Conservation (phyloP, 305 asterid genomes). For the Fraxinus greggii region DNA sequence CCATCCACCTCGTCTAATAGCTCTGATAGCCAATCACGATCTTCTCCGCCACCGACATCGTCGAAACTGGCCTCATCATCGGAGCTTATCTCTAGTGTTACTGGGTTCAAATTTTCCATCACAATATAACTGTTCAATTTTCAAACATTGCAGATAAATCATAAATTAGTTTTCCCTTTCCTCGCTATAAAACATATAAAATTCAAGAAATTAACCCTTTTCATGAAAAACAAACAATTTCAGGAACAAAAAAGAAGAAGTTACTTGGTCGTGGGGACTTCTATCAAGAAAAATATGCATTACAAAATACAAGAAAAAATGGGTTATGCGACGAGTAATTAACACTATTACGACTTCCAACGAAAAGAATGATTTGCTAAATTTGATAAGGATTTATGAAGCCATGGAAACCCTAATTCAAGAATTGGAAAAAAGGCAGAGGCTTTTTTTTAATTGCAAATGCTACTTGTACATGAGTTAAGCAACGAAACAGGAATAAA, state of each 20-base stretch:
- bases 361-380: background rate
- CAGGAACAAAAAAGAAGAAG: background rate
- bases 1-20: background rate
- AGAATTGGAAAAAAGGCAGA: background rate
- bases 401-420: background rate
- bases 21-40: background rate
- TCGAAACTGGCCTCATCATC: conserved; percentile 42
- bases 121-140: conserved; percentile 1
- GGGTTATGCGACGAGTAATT: background rate
- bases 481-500: no score
- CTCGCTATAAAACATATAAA: background rate
- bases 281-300: background rate
- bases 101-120: conserved; percentile 45
- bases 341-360: background rate
- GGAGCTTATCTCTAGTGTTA: conserved; percentile 66
- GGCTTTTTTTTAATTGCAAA: no score
- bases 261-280: background rate
- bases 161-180: background rate
- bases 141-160: background rate
- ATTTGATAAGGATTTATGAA: background rate
- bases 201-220: background rate
- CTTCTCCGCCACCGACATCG: background rate
- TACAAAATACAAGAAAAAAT: background rate
- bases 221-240: background rate
- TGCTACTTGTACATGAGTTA: no score